Evolutionary conservation across 164 flowering plant genomes (phyloP).

Genomic region (Berberis thunbergii): DNA sequence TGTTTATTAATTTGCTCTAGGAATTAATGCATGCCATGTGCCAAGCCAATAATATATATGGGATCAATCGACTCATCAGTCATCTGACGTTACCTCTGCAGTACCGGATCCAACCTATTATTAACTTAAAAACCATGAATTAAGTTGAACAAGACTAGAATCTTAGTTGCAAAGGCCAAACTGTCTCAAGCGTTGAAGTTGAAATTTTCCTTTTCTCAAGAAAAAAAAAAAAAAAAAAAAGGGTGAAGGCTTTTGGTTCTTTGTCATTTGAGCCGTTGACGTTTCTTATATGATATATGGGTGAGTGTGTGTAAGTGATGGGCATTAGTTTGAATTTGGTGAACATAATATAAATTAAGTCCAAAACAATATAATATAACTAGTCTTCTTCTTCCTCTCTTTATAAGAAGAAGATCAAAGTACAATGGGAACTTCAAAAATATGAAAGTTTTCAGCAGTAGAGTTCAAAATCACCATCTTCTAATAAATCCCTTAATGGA

Average conservation of each 20-base stretch:
- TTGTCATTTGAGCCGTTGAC: conserved; percentile 19
- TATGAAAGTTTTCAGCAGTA: neutral
- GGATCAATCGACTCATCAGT: no score
- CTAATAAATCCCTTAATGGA: conserved; percentile 11
- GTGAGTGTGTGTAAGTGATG: conserved; percentile 5
- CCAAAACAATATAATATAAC: conserved; percentile 9
- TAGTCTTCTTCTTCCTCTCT: neutral
- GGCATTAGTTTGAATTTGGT: conserved; percentile 12
- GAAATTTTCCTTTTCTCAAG: conserved; percentile 9
- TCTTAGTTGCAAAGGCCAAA: neutral
- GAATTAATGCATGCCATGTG: no score
- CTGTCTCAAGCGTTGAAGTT: conserved; percentile 16
- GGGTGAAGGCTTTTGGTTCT: conserved; percentile 2
- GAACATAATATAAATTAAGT: conserved; percentile 3
- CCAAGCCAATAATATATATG: no score
- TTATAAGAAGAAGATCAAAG: conserved; percentile 1
- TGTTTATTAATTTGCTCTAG: no score
- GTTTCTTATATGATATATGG: conserved; percentile 2
- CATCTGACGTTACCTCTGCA: neutral
- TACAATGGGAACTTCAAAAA: neutral
- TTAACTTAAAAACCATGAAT: neutral
- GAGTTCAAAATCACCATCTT: neutral
- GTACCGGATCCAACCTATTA: neutral
- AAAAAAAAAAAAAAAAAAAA: neutral
- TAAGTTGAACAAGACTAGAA: neutral